Evolutionary conservation across 2,329 filamentous ascomycete species (phyloP).

Genomic region (Dactylonectria estremocensis): DNA sequence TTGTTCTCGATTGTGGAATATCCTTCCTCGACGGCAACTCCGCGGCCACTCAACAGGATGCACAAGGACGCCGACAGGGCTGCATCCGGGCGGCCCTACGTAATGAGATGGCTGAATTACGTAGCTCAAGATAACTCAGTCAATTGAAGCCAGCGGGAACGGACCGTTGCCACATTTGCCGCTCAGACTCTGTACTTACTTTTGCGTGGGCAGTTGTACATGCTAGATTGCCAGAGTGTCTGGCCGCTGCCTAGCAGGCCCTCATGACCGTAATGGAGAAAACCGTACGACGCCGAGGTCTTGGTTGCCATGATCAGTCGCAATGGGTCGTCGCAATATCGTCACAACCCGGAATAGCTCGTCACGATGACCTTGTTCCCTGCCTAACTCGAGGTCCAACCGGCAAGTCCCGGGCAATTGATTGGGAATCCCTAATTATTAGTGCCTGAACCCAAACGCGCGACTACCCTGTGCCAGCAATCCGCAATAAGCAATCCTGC

Average conservation of each 20-base stretch:
- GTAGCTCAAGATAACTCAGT: conserved; percentile 1
- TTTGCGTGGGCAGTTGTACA: no score
- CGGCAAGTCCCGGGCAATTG: no score
- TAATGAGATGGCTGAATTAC: conserved; percentile 18
- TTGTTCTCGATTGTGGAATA: conserved; percentile 9
- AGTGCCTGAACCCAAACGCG: no score
- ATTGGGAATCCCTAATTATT: no score
- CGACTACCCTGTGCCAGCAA: no score
- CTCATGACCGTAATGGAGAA: neutral
- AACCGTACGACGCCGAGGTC: neutral
- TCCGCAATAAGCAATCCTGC: no score
- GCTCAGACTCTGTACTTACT: conserved; percentile 1
- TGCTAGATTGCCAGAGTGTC: no score
- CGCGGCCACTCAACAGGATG: conserved; percentile 1
- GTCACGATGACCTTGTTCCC: neutral
- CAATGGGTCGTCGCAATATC: neutral
- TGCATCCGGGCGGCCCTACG: conserved; percentile 18
- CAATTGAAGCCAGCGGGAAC: conserved; percentile 5
- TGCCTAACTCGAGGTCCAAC: neutral
- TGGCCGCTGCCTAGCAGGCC: neutral
- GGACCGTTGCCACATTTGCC: conserved; percentile 16
- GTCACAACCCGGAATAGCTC: neutral
- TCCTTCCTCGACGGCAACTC: neutral
- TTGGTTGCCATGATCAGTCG: neutral
- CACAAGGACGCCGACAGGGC: neutral